Base-by-base conservation (phyloP, 805 yeast species). In the Candida quercuum region DNA sequence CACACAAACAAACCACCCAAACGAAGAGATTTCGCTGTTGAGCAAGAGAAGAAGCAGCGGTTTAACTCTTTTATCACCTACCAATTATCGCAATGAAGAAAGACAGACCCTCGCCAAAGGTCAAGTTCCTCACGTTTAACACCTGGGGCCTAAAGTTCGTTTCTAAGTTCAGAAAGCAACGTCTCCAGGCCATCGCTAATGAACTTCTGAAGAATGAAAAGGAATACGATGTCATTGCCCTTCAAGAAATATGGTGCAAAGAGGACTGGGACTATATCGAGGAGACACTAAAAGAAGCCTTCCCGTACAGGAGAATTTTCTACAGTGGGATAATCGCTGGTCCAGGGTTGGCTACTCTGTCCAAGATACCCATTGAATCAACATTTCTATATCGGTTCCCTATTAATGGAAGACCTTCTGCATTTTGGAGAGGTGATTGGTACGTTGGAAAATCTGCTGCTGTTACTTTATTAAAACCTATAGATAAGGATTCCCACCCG, bases 381-480 rank as follows among this genome's bases (percentile, higher is more conserved):
- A 77, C 96, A 0, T 85, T 83, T 54, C 60, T 93, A 33, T 83
- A 85, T 54, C 66, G 95, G 16, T 93, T 86, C 54, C 95, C 97
- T 0, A 75, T 93, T 43, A 93, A 91, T 58, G 99, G 99, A 2
- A 68, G 96, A 36, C 95, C 98, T 2, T 77, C 87, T 29, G 99
- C 99, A 1, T 81, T 93, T 46, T 82, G 76, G 65, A 67, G 98
- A 41, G 99, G 99, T 26, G 99, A 93, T 58, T 93, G 97, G 96
- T 86, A 76, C 48, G 99, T 93, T 17, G 99, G 99, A 8, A 93
- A 93, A 56, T 74, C 91, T 8, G 75, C 87, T 15, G 83, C 95
- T 1, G 77, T 87, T 3, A 83, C 95, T 0, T 59, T 77, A 4
- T 63, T 93, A 29, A 65, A 65, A 39, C 81, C 85, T 5, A 61